phyloP scores from a whole-genome alignment of 2,329 filamentous ascomycete species.

The Ceratocystis alfenasii region DNA sequence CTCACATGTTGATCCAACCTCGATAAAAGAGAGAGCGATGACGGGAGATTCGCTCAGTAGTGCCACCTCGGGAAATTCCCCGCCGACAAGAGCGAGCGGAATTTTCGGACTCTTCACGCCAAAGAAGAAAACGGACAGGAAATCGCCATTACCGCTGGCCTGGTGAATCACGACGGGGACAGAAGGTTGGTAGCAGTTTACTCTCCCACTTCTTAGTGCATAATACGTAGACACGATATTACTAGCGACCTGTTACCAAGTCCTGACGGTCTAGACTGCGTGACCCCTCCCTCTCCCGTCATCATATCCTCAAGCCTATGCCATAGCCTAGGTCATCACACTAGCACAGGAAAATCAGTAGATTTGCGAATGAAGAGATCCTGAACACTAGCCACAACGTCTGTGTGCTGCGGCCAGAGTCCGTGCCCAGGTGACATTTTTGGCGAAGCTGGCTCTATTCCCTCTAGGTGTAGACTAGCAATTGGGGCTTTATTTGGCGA shows the following conservation, averaged over 20 bases:
- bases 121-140: slow-evolving; percentile 18
- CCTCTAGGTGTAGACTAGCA: not conserved
- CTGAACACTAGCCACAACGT: not conserved
- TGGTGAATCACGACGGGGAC: not conserved
- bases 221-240: no score
- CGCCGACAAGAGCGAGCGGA: not conserved
- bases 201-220: not conserved
- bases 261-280: no score
- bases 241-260: no score
- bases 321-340: not conserved
- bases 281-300: no score
- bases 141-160: slow-evolving; percentile 8
- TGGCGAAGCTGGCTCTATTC: not conserved
- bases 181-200: not conserved
- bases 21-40: slow-evolving; percentile 31
- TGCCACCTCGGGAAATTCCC: slow-evolving; percentile 12
- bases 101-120: slow-evolving; percentile 18
- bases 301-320: no score
- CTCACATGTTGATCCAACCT: slow-evolving; percentile 37
- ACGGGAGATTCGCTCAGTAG: slow-evolving; percentile 4
- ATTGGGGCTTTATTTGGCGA: not conserved
- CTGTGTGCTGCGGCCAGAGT: not conserved
- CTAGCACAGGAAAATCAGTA: not conserved
- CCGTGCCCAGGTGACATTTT: slow-evolving; percentile 2
- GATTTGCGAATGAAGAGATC: not conserved